These are phyloP conservation scores for Herpotrichia juniperi DNA, from an alignment of 2,329 filamentous ascomycete genomes.

Conservation along the genomic window DNA sequence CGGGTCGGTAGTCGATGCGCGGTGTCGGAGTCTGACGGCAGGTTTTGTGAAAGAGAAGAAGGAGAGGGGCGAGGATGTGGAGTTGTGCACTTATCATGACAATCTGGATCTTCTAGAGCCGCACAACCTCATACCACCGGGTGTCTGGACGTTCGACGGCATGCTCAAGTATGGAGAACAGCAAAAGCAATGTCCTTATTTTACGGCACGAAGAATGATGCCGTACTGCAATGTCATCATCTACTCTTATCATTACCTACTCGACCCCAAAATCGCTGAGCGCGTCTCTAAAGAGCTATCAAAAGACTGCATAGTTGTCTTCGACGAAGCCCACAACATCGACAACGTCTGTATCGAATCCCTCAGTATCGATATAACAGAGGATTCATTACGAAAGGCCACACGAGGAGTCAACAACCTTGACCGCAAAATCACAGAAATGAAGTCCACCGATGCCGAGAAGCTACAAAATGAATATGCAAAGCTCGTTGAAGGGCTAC, in stretches of 20 bases:
- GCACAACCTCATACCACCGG: constrained; percentile 91
- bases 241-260: constrained; percentile 97
- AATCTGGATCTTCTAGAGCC: constrained; percentile 95
- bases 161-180: constrained; percentile 89
- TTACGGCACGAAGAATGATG: constrained; percentile 97
- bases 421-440: constrained; percentile 87
- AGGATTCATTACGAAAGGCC: constrained; percentile 90
- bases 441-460: constrained; percentile 94
- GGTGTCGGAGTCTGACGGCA: constrained; percentile 92
- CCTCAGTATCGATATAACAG: constrained; percentile 93
- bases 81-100: constrained; percentile 95
- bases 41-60: constrained; percentile 99
- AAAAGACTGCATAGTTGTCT: constrained; percentile 98
- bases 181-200: constrained; percentile 97
- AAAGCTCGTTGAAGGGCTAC: constrained; percentile 89
- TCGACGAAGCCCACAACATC: constrained; percentile 98
- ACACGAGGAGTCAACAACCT: constrained; percentile 89
- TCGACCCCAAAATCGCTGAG: constrained; percentile 98
- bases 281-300: constrained; percentile 93
- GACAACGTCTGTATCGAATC: constrained; percentile 99
- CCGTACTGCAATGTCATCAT: constrained; percentile 99
- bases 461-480: constrained; percentile 95
- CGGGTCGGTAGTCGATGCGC: constrained; percentile 90
- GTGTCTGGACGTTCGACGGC: constrained; percentile 93
- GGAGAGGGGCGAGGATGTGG: constrained; percentile 90